A percentile compares a stretch with the other conserved stretches of the same genome.
Conservation (phyloP, 257 asterid species). For the Solanum sparsipilum region DNA sequence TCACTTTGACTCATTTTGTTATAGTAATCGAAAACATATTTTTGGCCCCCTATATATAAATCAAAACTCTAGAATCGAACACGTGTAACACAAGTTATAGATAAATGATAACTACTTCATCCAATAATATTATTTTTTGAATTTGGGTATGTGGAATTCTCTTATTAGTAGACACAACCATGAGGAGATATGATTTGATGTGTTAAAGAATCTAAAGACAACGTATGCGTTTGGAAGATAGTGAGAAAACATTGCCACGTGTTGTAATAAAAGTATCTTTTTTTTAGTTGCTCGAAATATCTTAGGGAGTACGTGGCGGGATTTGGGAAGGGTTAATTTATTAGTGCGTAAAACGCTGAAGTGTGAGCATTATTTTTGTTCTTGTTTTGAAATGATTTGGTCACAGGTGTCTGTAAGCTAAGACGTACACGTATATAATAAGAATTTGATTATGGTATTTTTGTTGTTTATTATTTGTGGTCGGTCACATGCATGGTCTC, state of each 20-base stretch:
- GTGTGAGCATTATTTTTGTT: background rate
- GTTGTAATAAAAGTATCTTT: background rate
- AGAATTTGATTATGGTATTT: background rate
- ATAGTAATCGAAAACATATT: background rate
- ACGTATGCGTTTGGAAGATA: background rate
- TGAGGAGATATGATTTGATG: background rate
- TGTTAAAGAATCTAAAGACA: background rate
- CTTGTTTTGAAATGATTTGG: background rate
- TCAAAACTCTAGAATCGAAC: background rate
- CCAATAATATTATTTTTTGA: background rate
- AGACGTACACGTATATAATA: background rate
- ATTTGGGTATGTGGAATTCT: background rate
- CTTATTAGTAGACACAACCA: background rate
- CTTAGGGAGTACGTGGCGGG: conserved; percentile 8
- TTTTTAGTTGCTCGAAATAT: conserved; percentile 2
- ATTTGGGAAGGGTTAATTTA: background rate
- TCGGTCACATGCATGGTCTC: background rate
- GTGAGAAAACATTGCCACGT: background rate
- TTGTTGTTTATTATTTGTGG: background rate
- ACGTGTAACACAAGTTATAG: background rate
- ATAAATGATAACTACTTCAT: background rate
- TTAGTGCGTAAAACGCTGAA: background rate
- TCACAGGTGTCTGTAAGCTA: background rate
- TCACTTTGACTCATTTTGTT: background rate
- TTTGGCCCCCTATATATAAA: background rate